Evolutionary conservation across 1,284 basidiomycete genomes (phyloP).

Genomic region (Phylloporus sp.): DNA sequence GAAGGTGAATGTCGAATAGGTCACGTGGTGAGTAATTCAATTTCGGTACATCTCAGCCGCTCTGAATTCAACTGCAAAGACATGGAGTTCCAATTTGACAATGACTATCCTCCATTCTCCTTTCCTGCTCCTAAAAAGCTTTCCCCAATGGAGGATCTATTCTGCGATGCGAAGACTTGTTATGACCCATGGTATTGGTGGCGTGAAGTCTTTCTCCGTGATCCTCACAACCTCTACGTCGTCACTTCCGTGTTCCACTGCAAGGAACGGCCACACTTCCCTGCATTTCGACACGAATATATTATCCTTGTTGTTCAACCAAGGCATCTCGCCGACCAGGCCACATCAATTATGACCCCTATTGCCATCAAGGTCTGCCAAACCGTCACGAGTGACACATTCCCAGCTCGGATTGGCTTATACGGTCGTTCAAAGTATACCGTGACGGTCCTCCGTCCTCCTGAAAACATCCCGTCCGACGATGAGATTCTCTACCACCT

Average conservation of each 20-base stretch:
- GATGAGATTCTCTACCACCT: not conserved
- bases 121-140: no score
- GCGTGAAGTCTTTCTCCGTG: no score
- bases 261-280: not conserved
- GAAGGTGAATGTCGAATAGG: no score
- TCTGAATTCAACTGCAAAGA: no score
- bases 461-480: not conserved
- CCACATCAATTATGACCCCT: not conserved
- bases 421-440: not conserved
- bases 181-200: no score
- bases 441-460: no score
- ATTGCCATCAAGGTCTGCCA: not conserved
- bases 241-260: not conserved
- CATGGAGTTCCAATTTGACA: no score
- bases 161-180: no score
- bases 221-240: not conserved
- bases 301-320: not conserved
- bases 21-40: no score
- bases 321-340: not conserved
- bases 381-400: not conserved
- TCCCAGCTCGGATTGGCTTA: not conserved
- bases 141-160: no score
- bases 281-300: not conserved
- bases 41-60: no score
- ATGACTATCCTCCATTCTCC: no score